These are phyloP conservation scores for Brachypodium distachyon DNA, from an alignment of 202 grass and related monocot species.

Conservation along the genomic window DNA sequence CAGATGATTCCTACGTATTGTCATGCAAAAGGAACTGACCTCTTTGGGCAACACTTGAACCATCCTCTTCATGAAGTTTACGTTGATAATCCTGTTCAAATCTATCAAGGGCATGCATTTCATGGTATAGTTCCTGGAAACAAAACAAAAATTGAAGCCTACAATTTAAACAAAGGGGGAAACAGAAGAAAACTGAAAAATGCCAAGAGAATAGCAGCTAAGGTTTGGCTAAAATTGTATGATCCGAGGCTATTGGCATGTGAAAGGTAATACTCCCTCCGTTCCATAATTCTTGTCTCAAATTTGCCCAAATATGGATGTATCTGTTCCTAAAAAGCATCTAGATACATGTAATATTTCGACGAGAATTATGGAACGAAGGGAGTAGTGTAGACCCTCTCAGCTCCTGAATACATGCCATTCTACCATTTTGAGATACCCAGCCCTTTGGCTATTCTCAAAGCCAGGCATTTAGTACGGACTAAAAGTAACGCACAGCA, in stretches of 20 bases:
- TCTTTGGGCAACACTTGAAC: constrained; percentile 51
- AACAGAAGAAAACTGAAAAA: background rate
- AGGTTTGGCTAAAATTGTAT: background rate
- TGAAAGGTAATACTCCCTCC: background rate
- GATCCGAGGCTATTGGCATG: background rate
- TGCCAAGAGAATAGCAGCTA: background rate
- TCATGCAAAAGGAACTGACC: constrained; percentile 34
- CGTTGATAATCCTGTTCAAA: constrained; percentile 78
- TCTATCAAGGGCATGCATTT: constrained; percentile 92
- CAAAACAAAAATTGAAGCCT: background rate
- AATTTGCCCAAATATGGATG: too few relatives aligned
- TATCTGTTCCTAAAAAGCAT: too few relatives aligned
- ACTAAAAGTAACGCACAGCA: too few relatives aligned
- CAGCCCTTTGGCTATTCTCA: too few relatives aligned
- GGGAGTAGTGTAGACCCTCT: too few relatives aligned
- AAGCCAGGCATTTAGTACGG: too few relatives aligned
- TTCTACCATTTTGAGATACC: background rate
- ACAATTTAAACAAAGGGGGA: background rate
- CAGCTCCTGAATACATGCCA: background rate
- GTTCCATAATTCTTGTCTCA: background rate
- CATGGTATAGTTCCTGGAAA: constrained; percentile 82
- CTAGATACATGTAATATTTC: too few relatives aligned
- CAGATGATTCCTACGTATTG: constrained; percentile 16
- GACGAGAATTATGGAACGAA: too few relatives aligned
- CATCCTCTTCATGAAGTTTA: constrained; percentile 68